These are phyloP conservation scores for Avena eriantha DNA, from an alignment of 176 grass and related monocot species.

Conservation along the genomic window DNA sequence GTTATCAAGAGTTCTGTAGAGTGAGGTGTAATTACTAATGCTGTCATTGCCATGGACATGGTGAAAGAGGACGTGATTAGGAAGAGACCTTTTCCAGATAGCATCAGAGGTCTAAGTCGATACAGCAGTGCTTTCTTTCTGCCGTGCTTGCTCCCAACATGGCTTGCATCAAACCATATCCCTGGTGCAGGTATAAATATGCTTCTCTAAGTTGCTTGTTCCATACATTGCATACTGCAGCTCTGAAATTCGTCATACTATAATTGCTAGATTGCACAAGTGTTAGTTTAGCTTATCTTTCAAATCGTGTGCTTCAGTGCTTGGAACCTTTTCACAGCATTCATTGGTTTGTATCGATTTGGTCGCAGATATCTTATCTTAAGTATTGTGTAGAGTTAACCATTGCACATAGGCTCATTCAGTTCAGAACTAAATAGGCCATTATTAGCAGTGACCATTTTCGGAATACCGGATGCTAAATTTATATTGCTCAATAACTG, in stretches of 20 bases:
- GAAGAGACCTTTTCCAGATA: neutral
- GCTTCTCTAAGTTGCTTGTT: neutral
- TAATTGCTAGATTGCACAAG: conserved; percentile 1
- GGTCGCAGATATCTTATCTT: neutral
- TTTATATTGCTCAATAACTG: neutral
- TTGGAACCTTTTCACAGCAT: neutral
- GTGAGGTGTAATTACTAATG: too few relatives aligned
- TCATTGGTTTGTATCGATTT: neutral
- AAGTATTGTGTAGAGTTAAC: neutral
- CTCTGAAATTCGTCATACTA: neutral
- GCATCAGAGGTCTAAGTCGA: neutral
- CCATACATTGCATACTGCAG: neutral
- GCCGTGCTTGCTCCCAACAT: neutral
- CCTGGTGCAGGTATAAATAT: neutral
- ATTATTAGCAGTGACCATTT: neutral
- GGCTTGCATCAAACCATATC: conserved; percentile 21
- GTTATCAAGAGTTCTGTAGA: neutral
- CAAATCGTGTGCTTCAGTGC: neutral
- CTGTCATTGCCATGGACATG: neutral
- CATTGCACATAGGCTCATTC: neutral
- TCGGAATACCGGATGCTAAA: too few relatives aligned
- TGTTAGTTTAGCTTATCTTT: neutral
- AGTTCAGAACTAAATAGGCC: neutral
- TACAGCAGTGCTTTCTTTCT: neutral
- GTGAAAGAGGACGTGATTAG: neutral